A percentile compares a stretch with the other conserved stretches of the same genome.
These are phyloP conservation scores for Cryphonectria japonica DNA, from an alignment of 2,329 filamentous ascomycete genomes.

Conservation along the genomic window DNA sequence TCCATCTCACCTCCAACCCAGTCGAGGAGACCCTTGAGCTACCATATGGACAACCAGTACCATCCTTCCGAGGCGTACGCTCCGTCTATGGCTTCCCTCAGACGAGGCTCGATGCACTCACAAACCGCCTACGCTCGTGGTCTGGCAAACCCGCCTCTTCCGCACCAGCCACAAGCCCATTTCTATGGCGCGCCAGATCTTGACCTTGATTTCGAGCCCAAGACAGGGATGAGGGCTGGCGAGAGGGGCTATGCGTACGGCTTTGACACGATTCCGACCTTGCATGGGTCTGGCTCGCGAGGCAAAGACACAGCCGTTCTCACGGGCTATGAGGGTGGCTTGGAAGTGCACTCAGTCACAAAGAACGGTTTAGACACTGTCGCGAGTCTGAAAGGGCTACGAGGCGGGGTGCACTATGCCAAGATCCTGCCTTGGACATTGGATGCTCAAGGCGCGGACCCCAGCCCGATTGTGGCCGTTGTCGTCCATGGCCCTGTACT, in stretches of 20 bases:
- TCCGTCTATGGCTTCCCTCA: conserved; percentile 41
- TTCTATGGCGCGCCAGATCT: conserved; percentile 78
- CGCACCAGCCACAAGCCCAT: conserved; percentile 76
- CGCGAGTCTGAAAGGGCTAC: conserved; percentile 73
- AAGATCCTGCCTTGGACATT: conserved; percentile 77
- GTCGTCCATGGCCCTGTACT: conserved; percentile 77
- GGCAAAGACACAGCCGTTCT: conserved; percentile 66
- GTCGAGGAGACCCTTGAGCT: conserved; percentile 55
- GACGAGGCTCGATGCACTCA: conserved; percentile 55
- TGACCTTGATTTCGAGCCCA: conserved; percentile 59
- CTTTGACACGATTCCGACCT: conserved; percentile 69
- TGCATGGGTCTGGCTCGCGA: conserved; percentile 38
- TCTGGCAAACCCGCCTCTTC: conserved; percentile 64
- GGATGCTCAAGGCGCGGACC: conserved; percentile 54
- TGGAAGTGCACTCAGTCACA: conserved; percentile 76
- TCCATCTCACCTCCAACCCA: conserved; percentile 44
- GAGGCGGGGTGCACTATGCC: conserved; percentile 78
- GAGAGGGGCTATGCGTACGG: conserved; percentile 78
- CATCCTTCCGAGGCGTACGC: conserved; percentile 46
- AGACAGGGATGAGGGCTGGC: conserved; percentile 62
- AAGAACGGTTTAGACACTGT: conserved; percentile 73
- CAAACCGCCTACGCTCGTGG: conserved; percentile 52
- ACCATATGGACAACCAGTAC: conserved; percentile 55
- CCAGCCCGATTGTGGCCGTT: conserved; percentile 76
- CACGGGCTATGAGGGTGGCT: conserved; percentile 77